Evolutionary conservation across 768 basidiomycete species (phyloP).

Genomic region (Sutorius australiensis): DNA sequence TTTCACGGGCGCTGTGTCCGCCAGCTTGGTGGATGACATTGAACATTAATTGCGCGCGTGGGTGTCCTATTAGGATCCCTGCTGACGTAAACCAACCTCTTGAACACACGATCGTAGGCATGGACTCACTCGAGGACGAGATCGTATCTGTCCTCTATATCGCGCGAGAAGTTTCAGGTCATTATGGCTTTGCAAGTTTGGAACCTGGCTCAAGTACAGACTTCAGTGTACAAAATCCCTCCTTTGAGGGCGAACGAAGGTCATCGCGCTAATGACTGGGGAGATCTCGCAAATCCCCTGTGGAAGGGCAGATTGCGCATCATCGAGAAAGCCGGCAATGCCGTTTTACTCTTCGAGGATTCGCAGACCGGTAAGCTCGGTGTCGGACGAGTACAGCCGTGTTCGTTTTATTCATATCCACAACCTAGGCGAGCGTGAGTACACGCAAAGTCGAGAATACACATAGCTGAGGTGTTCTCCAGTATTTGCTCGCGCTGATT

Average conservation of each 20-base stretch:
- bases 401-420: constrained; percentile 1
- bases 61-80: background rate
- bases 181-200: constrained; percentile 20
- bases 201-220: constrained; percentile 18
- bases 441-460: constrained; percentile 9
- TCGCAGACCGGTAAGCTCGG: constrained; percentile 59
- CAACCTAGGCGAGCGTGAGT: constrained; percentile 63
- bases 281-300: constrained; percentile 73
- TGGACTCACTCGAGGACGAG: constrained; percentile 67
- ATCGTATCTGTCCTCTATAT: constrained; percentile 89
- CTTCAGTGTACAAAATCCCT: constrained; percentile 85
- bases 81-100: constrained; percentile 25
- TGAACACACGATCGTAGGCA: constrained; percentile 20
- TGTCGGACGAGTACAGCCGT: background rate
- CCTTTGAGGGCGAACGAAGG: constrained; percentile 83
- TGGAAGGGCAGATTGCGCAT: constrained; percentile 93
- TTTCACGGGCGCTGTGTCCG: constrained; percentile 23
- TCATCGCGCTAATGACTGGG: constrained; percentile 91
- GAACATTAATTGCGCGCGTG: background rate
- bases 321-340: constrained; percentile 68
- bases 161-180: constrained; percentile 87
- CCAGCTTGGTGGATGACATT: constrained; percentile 24
- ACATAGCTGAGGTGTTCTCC: constrained; percentile 10
- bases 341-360: constrained; percentile 78
- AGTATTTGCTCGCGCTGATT: constrained; percentile 88